Base-by-base conservation (phyloP, 345 rosid genomes). In the Excoecaria agallocha region DNA sequence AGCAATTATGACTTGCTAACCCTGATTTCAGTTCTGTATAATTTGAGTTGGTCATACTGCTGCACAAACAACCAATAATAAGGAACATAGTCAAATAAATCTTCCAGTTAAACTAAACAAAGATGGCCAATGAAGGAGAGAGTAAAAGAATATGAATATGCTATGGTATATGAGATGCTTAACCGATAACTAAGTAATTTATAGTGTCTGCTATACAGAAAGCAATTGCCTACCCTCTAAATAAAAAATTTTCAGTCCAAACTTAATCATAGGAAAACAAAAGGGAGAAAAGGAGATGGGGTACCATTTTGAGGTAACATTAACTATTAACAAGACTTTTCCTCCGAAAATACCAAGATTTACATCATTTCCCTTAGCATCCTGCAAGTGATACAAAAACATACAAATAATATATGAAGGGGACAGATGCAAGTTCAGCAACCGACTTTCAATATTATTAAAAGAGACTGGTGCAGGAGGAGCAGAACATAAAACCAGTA, bases 11-110 rank as follows among this genome's bases (percentile, higher is more conserved):
- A 68, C 55, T 70, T 69, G 50, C 71, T 58, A n/a, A 79, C 82
- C 82, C 71, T 71, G 66, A 60, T 71, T 75, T 79, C 73, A 79
- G 51, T 69, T 79, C 82, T 4, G 76, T 60, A 74, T 79, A 79
- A 66, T 79, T 79, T n/a, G 82, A 79, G 66, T 79, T 75, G 58
- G 82, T 79, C 79, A 79, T 71, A 41, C 82, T 79, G 60, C 82
- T 79, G 69, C 35, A 51, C 1, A 62, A 61, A 49, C 54, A 62
- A 54, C 5, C 79, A 69, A 69, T 6, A 51, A 41, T 12, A 4
- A 72, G 60, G 10, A 46, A 63, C 19, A 19, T 16, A 25, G 30
- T 3, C 13, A n/a, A 30, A 20, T 30, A 25, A 24, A 43, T 17
- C 46, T 13, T 52, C 57, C 57, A 15, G 7, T 16, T 5, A 17